Percentiles rank a stretch among this genome's conserved stretches.
Evolutionary conservation across 1,139 yeast species (phyloP).

Genomic region (Geotrichum phurueaensis): DNA sequence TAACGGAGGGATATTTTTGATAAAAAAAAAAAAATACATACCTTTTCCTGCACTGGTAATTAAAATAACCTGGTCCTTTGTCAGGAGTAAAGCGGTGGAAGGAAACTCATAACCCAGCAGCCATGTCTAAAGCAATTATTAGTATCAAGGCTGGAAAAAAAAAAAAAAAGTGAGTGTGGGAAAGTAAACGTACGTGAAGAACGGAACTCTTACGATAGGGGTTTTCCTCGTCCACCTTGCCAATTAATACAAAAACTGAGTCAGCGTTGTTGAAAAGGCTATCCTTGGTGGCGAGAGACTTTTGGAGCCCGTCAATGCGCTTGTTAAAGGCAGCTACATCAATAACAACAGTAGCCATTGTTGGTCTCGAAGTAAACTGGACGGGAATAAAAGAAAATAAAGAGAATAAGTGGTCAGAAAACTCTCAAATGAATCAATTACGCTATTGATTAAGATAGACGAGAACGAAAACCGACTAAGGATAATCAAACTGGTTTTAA

Average conservation of each 20-base stretch:
- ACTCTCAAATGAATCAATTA: not conserved
- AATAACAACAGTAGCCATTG: slow-evolving; percentile 34
- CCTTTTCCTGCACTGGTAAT: slow-evolving; percentile 77
- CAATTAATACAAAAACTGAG: slow-evolving; percentile 63
- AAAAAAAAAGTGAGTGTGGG: not conserved
- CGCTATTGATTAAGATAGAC: not conserved
- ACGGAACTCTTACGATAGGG: slow-evolving; percentile 88
- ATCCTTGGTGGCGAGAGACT: slow-evolving; percentile 35
- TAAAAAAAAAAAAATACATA: slow-evolving; percentile 3
- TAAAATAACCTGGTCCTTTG: slow-evolving; percentile 55
- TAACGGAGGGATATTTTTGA: not conserved
- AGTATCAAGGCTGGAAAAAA: not conserved
- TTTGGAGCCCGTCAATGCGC: slow-evolving; percentile 42
- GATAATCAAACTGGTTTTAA: not conserved
- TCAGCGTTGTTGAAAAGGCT: slow-evolving; percentile 45
- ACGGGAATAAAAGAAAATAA: not conserved
- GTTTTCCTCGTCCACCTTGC: slow-evolving; percentile 79
- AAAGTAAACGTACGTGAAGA: slow-evolving; percentile 44
- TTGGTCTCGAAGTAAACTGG: not conserved
- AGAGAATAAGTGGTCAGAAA: not conserved
- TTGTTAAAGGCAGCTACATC: slow-evolving; percentile 43
- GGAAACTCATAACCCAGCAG: slow-evolving; percentile 91
- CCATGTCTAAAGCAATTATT: slow-evolving; percentile 50
- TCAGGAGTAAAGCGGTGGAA: slow-evolving; percentile 69
- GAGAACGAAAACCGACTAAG: not conserved